These are phyloP conservation scores for Neohortaea acidophila DNA, from an alignment of 495 filamentous ascomycete species.

Conservation along the genomic window DNA sequence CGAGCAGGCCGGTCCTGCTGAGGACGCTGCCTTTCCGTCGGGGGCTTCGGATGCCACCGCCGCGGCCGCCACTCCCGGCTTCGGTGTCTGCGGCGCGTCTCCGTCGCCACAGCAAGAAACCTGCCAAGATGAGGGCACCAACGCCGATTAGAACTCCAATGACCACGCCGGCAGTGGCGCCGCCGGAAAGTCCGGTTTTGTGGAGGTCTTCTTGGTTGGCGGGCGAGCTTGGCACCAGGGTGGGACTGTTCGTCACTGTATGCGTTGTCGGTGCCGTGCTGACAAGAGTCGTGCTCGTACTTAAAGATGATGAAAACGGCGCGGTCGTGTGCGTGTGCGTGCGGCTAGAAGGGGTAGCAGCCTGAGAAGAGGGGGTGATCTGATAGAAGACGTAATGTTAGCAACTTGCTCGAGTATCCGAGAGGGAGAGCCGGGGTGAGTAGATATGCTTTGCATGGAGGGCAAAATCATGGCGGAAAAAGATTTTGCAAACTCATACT, in stretches of 20 bases:
- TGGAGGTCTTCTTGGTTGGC: not conserved
- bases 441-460: constrained; percentile 6
- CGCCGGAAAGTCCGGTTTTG: constrained; percentile 7
- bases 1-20: constrained; percentile 17
- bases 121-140: constrained; percentile 7
- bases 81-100: constrained; percentile 2
- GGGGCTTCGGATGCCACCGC: not conserved
- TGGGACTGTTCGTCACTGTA: constrained; percentile 13
- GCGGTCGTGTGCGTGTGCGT: not conserved
- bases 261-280: constrained; percentile 6
- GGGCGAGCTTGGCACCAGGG: not conserved
- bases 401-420: not conserved
- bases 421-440: not conserved
- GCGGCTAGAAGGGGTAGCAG: not conserved
- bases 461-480: constrained; percentile 13
- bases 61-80: not conserved
- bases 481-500: constrained; percentile 14
- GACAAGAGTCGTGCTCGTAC: not conserved
- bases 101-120: constrained; percentile 9
- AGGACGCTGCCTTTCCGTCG: constrained; percentile 16
- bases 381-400: constrained; percentile 2
- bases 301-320: constrained; percentile 1
- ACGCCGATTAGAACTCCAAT: constrained; percentile 11
- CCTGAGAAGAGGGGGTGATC: not conserved
- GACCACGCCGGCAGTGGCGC: constrained; percentile 16